Conservation (phyloP, 768 basidiomycete genomes). For the Nevesoporus exiguus region DNA sequence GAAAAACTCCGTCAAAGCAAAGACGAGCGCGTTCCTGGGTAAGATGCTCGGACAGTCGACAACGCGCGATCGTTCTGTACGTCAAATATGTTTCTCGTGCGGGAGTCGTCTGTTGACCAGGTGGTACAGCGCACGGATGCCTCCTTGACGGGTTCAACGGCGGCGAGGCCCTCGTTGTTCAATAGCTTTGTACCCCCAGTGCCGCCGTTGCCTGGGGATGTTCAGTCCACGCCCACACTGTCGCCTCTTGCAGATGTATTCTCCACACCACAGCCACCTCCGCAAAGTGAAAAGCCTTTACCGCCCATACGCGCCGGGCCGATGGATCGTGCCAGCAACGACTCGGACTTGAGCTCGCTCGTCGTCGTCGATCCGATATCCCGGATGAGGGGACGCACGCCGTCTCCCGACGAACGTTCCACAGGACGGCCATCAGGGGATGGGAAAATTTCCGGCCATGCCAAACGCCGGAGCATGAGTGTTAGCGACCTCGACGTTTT, state of each 20-base stretch:
- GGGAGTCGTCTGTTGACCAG: constrained; percentile 13
- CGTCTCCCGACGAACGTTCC: constrained; percentile 31
- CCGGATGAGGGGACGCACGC: constrained; percentile 34
- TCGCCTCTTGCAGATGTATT: constrained; percentile 56
- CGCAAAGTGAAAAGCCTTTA: constrained; percentile 55
- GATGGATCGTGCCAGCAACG: constrained; percentile 35
- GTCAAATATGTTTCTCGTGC: constrained; percentile 19
- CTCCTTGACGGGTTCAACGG: constrained; percentile 29
- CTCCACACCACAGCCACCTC: constrained; percentile 30
- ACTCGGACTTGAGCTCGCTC: constrained; percentile 53
- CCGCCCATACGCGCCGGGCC: constrained; percentile 50
- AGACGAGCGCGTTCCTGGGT: constrained; percentile 77
- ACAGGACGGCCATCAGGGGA: constrained; percentile 26
- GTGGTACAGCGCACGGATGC: constrained; percentile 53
- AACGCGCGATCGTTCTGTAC: constrained; percentile 67
- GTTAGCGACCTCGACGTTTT: constrained; percentile 62
- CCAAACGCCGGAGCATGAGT: constrained; percentile 71
- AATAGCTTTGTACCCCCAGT: constrained; percentile 39
- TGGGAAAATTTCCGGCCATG: constrained; percentile 28
- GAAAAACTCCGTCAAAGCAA: constrained; percentile 68
- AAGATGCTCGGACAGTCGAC: constrained; percentile 71
- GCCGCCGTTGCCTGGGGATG: constrained; percentile 47
- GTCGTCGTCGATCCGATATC: constrained; percentile 52
- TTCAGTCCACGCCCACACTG: constrained; percentile 35
- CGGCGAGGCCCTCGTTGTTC: constrained; percentile 30